Base-by-base conservation (phyloP, 139 green algal species). In the Chlorella sorokiniana region DNA sequence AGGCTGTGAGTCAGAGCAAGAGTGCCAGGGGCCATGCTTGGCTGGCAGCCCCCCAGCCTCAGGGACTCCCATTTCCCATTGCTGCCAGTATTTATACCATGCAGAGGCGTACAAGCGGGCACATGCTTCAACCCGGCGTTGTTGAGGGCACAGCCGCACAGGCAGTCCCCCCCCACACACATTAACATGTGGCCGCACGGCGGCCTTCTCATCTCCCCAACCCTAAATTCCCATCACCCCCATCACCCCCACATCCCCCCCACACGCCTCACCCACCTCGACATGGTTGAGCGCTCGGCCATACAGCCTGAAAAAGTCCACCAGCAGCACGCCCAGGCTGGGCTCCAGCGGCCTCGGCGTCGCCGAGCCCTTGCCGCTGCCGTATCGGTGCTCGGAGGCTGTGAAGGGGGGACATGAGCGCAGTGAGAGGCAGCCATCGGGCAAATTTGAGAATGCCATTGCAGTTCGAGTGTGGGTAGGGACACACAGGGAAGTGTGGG, bases 221-320 rank as follows among this genome's bases (percentile, higher is more conserved):
- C 48, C 11, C 48, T 59, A 59, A 59, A 25, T 16, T 11, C 16
- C 16, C 48, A 59, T 25, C 14, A 59, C 16, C 48, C 16, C 14
- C 48, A 16, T 59, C 16, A 59, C 48, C 48, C 48, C 48, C 48
- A 59, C 48, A 1, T 38, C 31, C 31, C 27, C 59, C 35, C 61
- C 56, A 65, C 35, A n/a, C n/a, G 10, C 41, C 77, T 27, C 35
- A 0, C 92, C 86, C 42, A 93, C 92, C 27, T 90, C 85, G 0
- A 83, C 37, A 0, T 79, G 64, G 78, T 93, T 92, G 31, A 97
- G 85, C 1, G 70, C 44, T 1, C 88, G 76, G 25, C 93, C 93
- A 69, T 92, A 96, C 1, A 97, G 88, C 56, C 93, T 70, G 64
- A 98, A 93, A 73, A 99, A 99, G 87, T 98, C 96, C 22, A 98